Evolutionary conservation across 495 filamentous ascomycete genomes (phyloP).

Genomic region (Aspergillus affinis): DNA sequence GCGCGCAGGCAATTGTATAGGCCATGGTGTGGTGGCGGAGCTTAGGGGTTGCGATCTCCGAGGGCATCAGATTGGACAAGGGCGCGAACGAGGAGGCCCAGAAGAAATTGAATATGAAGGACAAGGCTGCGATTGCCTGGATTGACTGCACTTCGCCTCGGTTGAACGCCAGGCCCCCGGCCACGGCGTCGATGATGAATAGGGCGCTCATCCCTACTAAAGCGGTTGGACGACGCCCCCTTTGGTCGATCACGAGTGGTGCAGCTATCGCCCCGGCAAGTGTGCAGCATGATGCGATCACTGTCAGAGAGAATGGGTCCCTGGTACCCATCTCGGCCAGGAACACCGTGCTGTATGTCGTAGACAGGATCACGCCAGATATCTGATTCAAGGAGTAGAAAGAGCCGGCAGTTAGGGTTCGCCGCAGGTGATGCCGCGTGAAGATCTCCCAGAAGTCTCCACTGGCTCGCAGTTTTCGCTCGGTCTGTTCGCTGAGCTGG

Average conservation of each 20-base stretch:
- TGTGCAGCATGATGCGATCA: conserved; percentile 40
- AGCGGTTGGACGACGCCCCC: conserved; percentile 38
- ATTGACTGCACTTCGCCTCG: conserved; percentile 18
- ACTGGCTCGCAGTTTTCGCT: conserved; percentile 26
- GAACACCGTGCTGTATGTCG: conserved; percentile 40
- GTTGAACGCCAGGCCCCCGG: conserved; percentile 32
- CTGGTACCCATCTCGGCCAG: conserved; percentile 32
- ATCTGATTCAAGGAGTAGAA: conserved; percentile 43
- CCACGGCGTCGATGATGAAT: conserved; percentile 29
- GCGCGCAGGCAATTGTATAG: conserved; percentile 40
- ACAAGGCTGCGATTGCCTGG: conserved; percentile 27
- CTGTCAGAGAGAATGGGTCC: conserved; percentile 33
- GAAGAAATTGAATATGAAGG: conserved; percentile 42
- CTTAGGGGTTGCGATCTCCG: conserved; percentile 43
- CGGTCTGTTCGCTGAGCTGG: conserved; percentile 27
- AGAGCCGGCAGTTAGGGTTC: conserved; percentile 36
- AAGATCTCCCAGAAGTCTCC: conserved; percentile 41
- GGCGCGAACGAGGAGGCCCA: conserved; percentile 40
- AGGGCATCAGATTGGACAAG: conserved; percentile 35
- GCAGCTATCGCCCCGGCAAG: conserved; percentile 38
- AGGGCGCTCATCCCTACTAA: conserved; percentile 33
- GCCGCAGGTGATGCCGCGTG: conserved; percentile 31
- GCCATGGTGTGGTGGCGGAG: conserved; percentile 42
- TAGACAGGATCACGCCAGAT: conserved; percentile 40
- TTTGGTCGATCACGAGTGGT: conserved; percentile 37